Evolutionary conservation across 805 yeast species (phyloP), one percentile per base, ranked within the genome.

Genomic region (Suhomyces kilbournensis): DNA sequence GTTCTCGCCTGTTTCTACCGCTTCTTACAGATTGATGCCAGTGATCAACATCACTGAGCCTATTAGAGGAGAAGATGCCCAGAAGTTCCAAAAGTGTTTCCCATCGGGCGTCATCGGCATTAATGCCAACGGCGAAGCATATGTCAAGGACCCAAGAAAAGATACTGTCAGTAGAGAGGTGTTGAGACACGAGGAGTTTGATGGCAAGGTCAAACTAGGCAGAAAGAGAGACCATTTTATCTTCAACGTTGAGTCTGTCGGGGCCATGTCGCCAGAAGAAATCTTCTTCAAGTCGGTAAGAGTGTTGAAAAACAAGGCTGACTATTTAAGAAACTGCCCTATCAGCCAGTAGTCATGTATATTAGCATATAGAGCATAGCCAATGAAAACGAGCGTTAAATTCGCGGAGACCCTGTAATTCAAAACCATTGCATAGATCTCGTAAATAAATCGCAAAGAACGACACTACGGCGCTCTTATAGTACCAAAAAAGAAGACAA

Each of bases 111-210:
- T 94, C 40, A 80, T 93, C 67, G 97, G 79, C 35, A 82, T 92
- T 54, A 77, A 85, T 63, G 76, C 76, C 12, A 66, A 79, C 6
- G 88, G 82, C 48, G 82, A 83, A 61, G 98, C 98, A 0, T 82
- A 67, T 59, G 96, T 94, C 12, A 80, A 84, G 56, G 97, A 94
- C 71, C 83, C 97, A 2, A 84, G 99, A 76, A 88, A 84, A 65
- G 99, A 94, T 70, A 94, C 99, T 1, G 99, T 94, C 40, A 90
- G 97, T 5, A 83, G 99, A 72, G 99, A 94, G 71, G 97, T 92
- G 10, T 78, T 94, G 61, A 84, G 99, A 70, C 97, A 94, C 70
- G 88, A 84, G 49, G 97, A 94, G 68, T 94, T 94, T 63, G 78
- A 85, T 46, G 96, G 88, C 40, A 88, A 89, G 62, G 97, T 94